Evolutionary conservation across 2,329 filamentous ascomycete genomes (phyloP), one percentile per base, ranked within the genome.

Genomic region (Cytospora piceae): DNA sequence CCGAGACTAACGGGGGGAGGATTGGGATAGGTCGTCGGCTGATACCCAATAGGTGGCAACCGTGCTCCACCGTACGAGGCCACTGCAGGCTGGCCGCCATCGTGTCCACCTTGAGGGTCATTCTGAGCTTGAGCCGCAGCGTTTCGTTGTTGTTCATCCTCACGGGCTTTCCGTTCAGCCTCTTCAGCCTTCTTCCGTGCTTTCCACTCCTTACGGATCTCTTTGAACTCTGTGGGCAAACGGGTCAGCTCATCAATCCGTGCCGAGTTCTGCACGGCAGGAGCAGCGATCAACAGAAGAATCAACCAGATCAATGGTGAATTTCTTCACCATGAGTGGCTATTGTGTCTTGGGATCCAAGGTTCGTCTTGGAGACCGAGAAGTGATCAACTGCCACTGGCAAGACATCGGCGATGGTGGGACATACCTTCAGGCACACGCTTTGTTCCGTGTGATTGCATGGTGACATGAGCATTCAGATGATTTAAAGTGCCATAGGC

Each of bases 171-270:
- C 74, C 94, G 91, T 72, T 88, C 85, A 60, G 90, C 90, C 71
- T 98, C 94, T 73, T 98, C 94, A 77, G 98, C 95, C 92, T 99
- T 99, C 87, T 98, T 98, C 74, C 95, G 93, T 49, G 92, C 92
- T 82, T 98, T 99, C 95, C 95, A 99, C 75, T 98, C 94, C 76
- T 98, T 98, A 69, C 95, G 91, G 67, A 98, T 97, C 75, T 99
- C 95, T 77, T 99, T 99, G 82, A 99, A 98, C 78, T 98, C 95
- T 98, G 74, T 70, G 73, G 67, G 66, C 67, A 69, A 72, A 69
- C 68, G 69, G 69, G 68, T 75, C 69, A 73, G 71, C 61, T 17
- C 56, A 39, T 22, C 32, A 6, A 72, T 58, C 53, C 55, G 17
- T 29, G 51, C 42, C 61, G 67, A 65, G 68, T 12, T 42, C 46